These are phyloP conservation scores for Starmerella apicola DNA, from an alignment of 805 yeast species.

Conservation along the genomic window DNA sequence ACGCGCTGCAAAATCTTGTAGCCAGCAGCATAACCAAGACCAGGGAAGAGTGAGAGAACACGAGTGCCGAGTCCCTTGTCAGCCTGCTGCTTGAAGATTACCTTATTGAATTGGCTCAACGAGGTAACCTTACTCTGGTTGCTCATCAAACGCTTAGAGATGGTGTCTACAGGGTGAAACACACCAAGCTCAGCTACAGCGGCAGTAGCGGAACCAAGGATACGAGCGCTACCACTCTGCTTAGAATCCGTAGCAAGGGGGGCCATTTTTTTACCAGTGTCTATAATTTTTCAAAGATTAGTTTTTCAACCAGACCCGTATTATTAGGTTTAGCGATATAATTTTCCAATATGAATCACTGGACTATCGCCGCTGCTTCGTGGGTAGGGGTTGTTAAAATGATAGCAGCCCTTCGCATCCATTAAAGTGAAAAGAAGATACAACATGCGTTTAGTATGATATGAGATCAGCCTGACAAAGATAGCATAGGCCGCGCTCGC, in stretches of 20 bases:
- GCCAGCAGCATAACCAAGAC: constrained; percentile 95
- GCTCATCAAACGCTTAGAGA: constrained; percentile 91
- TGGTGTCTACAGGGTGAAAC: constrained; percentile 95
- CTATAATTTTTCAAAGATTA: too few relatives aligned
- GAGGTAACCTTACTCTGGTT: constrained; percentile 63
- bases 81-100: constrained; percentile 77
- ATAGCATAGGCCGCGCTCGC: too few relatives aligned
- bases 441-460: too few relatives aligned
- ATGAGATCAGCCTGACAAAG: too few relatives aligned
- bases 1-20: constrained; percentile 94
- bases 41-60: constrained; percentile 81
- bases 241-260: constrained; percentile 40
- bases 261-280: constrained; percentile 18
- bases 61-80: constrained; percentile 56
- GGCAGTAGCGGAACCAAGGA: constrained; percentile 95
- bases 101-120: constrained; percentile 59
- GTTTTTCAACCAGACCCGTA: too few relatives aligned
- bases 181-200: constrained; percentile 94
- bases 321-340: too few relatives aligned
- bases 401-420: too few relatives aligned
- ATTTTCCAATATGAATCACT: too few relatives aligned
- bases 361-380: too few relatives aligned
- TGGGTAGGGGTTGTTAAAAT: too few relatives aligned
- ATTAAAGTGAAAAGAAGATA: too few relatives aligned
- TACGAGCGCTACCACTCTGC: constrained; percentile 81